Evolutionary conservation across 345 rosid species (phyloP).

Genomic region (Gossypium arboreum): DNA sequence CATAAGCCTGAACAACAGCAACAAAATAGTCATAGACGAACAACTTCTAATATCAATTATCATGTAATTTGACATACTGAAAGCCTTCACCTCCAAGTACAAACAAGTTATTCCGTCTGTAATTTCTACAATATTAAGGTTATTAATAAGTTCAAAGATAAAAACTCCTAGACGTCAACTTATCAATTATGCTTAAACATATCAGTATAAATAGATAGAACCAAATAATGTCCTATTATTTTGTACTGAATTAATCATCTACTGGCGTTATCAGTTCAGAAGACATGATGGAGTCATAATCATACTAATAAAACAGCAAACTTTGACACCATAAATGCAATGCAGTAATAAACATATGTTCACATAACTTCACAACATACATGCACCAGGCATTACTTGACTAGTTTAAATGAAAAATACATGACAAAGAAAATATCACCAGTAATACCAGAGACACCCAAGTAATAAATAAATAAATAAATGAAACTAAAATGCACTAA

Average conservation of each 20-base stretch:
- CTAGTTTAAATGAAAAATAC: background rate
- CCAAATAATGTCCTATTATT: background rate
- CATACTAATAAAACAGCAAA: background rate
- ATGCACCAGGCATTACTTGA: background rate
- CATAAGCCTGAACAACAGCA: background rate
- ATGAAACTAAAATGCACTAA: conserved; percentile 18
- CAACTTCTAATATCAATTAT: background rate
- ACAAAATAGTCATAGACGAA: background rate
- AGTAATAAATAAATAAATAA: background rate
- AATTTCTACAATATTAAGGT: background rate
- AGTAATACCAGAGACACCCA: background rate
- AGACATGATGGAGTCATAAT: background rate
- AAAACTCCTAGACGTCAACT: background rate
- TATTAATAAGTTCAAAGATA: background rate
- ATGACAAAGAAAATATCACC: background rate
- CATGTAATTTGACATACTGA: background rate
- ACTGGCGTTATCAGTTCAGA: background rate
- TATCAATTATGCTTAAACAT: background rate
- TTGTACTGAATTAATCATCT: background rate
- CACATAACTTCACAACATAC: background rate
- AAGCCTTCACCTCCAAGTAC: background rate
- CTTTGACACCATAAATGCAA: background rate
- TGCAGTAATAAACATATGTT: background rate
- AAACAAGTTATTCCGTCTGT: background rate
- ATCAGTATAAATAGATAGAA: too few species aligned